These are phyloP conservation scores for Puya raimondii DNA, from an alignment of 176 grass and related monocot genomes.

Conservation along the genomic window DNA sequence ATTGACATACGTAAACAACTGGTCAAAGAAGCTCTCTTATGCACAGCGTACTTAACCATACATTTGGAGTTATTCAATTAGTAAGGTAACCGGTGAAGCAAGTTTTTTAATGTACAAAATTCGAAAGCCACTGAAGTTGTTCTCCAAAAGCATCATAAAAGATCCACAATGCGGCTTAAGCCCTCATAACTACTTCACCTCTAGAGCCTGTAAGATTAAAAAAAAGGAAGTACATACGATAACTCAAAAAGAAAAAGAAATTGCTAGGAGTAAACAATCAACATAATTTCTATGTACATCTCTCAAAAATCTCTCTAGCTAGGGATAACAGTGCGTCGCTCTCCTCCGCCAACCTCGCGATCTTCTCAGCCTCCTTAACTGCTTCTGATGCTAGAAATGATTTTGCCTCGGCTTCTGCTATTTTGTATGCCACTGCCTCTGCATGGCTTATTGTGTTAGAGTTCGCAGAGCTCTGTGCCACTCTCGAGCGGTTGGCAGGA, in stretches of 20 bases:
- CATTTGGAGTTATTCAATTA: too few relatives aligned
- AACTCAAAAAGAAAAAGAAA: not conserved
- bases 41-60: too few relatives aligned
- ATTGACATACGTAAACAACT: too few relatives aligned
- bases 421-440: conserved; percentile 51
- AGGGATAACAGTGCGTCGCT: conserved; percentile 48
- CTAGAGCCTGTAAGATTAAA: conserved; percentile 38
- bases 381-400: conserved; percentile 65
- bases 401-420: conserved; percentile 83
- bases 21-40: too few relatives aligned
- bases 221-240: not conserved
- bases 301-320: conserved; percentile 52
- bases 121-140: not conserved
- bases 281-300: conserved; percentile 43
- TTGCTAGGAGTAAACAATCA: not conserved
- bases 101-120: conserved; percentile 2
- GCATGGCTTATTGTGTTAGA: conserved; percentile 17
- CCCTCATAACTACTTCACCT: conserved; percentile 40
- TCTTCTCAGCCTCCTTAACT: conserved; percentile 61
- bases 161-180: conserved; percentile 16
- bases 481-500: conserved; percentile 24
- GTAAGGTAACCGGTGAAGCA: not conserved
- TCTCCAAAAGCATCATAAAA: conserved; percentile 18
- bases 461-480: conserved; percentile 19
- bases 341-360: conserved; percentile 59